Base-by-base conservation (phyloP, 495 filamentous ascomycete species). In the Arthonia radiata region DNA sequence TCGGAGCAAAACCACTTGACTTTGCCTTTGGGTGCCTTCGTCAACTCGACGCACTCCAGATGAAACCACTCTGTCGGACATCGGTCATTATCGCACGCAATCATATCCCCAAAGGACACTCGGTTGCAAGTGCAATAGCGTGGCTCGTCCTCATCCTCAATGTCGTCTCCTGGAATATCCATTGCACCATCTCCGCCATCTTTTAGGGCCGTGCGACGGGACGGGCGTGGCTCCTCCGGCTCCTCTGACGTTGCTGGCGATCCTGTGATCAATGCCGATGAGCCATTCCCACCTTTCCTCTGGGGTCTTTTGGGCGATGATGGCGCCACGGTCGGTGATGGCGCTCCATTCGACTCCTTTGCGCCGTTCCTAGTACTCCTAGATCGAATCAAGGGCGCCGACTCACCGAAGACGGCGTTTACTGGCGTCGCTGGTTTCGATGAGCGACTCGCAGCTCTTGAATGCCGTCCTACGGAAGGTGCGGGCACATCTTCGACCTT, bases 11-110 rank as follows among this genome's bases (percentile, higher is more conserved):
- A n/a, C n/a, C n/a, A 66, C 74, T 57, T 51, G 83, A 78, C 62
- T 54, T 79, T 89, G 33, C 66, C 65, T 24, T 61, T 74, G 15
- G 86, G 86, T 25, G 82, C 74, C 38, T 74, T 76, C 27, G 67
- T 76, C 45, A 97, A 43, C 29, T 79, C 82, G 11, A 90, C 81
- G 47, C 86, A 97, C 21, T 68, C 70, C 23, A 97, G 44, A 58
- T 97, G 86, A 53, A 94, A 97, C 86, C 86, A 97, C 50, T 94
- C 83, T 34, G 66, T 60, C 33, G 69, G 61, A 50, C 86, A 97
- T 15, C 59, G 61, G 27, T 83, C 75, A 24, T 71, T 76, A 41
- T 97, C 86, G 37, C 86, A 97, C n/a, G 72, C 86, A 10, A 97
- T 76, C 86, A 97, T 97, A 50, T 90, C 77, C 13, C 86, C 86